A percentile compares a stretch with the other conserved stretches of the same genome.
Evolutionary conservation across 306 rosid genomes (phyloP).

Genomic region (Acacia acuminata): DNA sequence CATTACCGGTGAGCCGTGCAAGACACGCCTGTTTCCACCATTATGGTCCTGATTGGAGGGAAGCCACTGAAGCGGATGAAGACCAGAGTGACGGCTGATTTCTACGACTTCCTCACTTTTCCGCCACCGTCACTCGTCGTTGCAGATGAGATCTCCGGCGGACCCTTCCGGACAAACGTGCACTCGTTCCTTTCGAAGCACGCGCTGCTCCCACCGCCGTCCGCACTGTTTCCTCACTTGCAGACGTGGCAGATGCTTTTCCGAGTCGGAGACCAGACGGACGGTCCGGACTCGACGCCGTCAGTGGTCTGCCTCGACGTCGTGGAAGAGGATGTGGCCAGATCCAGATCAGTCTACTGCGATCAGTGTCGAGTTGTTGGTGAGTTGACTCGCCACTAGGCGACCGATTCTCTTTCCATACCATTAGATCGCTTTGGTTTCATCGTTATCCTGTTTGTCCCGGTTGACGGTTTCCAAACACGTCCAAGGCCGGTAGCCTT

Average conservation of each 20-base stretch:
- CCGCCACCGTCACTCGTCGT: slow-evolving; percentile 43
- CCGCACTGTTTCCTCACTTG: slow-evolving; percentile 79
- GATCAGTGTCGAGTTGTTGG: slow-evolving; percentile 99
- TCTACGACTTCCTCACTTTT: slow-evolving; percentile 70
- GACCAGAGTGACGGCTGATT: slow-evolving; percentile 85
- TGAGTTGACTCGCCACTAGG: slow-evolving; percentile 60
- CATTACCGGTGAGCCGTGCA: not conserved
- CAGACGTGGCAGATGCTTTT: slow-evolving; percentile 88
- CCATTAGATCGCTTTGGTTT: slow-evolving; percentile 34
- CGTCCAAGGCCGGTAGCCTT: not conserved
- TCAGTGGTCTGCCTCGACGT: slow-evolving; percentile 70
- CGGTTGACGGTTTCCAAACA: slow-evolving; percentile 21
- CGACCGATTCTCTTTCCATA: slow-evolving; percentile 28
- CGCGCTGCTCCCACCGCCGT: slow-evolving; percentile 83
- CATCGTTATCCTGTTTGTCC: slow-evolving; percentile 34
- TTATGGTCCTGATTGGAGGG: slow-evolving; percentile 78
- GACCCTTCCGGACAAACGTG: slow-evolving; percentile 68
- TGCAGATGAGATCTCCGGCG: slow-evolving; percentile 34
- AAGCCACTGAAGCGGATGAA: slow-evolving; percentile 83
- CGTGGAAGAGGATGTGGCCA: slow-evolving; percentile 90
- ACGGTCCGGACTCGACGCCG: slow-evolving; percentile 39
- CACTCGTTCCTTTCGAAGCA: slow-evolving; percentile 62
- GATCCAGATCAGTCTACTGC: slow-evolving; percentile 86
- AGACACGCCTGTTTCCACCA: slow-evolving; percentile 7
- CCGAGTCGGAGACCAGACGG: slow-evolving; percentile 60